These are phyloP conservation scores for Fusarium bactridioides DNA, from an alignment of 2,329 filamentous ascomycete species.

Conservation along the genomic window DNA sequence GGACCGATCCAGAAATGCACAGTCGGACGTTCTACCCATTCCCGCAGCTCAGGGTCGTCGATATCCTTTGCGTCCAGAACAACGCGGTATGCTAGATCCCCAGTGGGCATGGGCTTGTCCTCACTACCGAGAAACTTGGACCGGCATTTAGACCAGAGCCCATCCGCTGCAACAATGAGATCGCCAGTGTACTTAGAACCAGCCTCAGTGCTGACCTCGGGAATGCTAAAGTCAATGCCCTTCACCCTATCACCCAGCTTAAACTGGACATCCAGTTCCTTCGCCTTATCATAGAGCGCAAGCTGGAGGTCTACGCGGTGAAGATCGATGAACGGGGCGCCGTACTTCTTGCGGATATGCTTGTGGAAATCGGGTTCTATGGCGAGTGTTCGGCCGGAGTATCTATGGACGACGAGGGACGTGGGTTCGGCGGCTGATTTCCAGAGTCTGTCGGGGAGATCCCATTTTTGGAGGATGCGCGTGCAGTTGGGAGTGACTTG, in stretches of 20 bases:
- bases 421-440: constrained; percentile 52
- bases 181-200: constrained; percentile 45
- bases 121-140: constrained; percentile 55
- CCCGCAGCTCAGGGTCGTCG: constrained; percentile 56
- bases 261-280: constrained; percentile 61
- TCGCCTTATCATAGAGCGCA: constrained; percentile 59
- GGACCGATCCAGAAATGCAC: constrained; percentile 72
- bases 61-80: constrained; percentile 63
- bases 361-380: constrained; percentile 60
- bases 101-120: constrained; percentile 63
- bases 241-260: constrained; percentile 57
- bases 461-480: constrained; percentile 59
- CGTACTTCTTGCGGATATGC: constrained; percentile 62
- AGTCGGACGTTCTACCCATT: constrained; percentile 60
- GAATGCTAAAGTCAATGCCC: constrained; percentile 56
- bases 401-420: constrained; percentile 60
- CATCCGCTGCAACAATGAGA: constrained; percentile 67
- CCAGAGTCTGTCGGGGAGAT: constrained; percentile 55
- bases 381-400: constrained; percentile 58
- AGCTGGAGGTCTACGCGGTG: constrained; percentile 69
- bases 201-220: constrained; percentile 50
- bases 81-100: constrained; percentile 71
- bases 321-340: constrained; percentile 65
- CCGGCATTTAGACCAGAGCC: constrained; percentile 67
- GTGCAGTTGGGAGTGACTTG: constrained; percentile 61